Conservation (phyloP, 495 filamentous ascomycete genomes). For the Durotheca rogersii region DNA sequence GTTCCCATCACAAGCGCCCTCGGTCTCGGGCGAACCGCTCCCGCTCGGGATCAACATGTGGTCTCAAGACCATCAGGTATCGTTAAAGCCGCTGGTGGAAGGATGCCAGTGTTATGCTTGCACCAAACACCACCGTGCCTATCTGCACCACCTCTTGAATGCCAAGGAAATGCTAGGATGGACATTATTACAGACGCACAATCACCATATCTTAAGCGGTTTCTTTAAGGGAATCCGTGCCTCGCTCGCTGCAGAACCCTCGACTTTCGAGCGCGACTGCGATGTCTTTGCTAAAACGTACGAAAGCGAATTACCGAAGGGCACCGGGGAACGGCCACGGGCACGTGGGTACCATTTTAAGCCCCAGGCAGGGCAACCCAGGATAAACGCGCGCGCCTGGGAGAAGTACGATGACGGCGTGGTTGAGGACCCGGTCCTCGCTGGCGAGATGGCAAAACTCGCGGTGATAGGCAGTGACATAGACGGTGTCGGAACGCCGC, state of each 20-base stretch:
- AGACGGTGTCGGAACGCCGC: conserved; percentile 37
- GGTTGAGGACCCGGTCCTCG: conserved; percentile 25
- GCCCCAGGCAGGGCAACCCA: conserved; percentile 61
- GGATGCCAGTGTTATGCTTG: conserved; percentile 83
- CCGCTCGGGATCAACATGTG: conserved; percentile 80
- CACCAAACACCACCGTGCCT: conserved; percentile 79
- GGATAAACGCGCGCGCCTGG: conserved; percentile 69
- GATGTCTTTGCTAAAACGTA: conserved; percentile 61
- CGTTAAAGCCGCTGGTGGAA: conserved; percentile 57
- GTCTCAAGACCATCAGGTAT: conserved; percentile 54
- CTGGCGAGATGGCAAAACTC: conserved; percentile 26
- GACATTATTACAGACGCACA: conserved; percentile 90
- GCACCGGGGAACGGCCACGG: conserved; percentile 75
- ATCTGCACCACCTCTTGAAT: conserved; percentile 77
- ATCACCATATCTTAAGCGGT: conserved; percentile 64
- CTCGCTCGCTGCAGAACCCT: conserved; percentile 48
- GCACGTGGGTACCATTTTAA: conserved; percentile 85
- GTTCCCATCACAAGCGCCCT: conserved; percentile 56
- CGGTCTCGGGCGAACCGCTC: conserved; percentile 1
- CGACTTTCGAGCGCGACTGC: conserved; percentile 63
- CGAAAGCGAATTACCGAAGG: conserved; percentile 65
- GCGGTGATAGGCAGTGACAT: conserved; percentile 26
- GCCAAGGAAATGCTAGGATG: conserved; percentile 97
- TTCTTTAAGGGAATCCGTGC: conserved; percentile 74
- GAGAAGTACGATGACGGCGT: conserved; percentile 37